These are phyloP conservation scores for Aspergillus fumigatus DNA, from an alignment of 2,329 filamentous ascomycete genomes.

Conservation along the genomic window DNA sequence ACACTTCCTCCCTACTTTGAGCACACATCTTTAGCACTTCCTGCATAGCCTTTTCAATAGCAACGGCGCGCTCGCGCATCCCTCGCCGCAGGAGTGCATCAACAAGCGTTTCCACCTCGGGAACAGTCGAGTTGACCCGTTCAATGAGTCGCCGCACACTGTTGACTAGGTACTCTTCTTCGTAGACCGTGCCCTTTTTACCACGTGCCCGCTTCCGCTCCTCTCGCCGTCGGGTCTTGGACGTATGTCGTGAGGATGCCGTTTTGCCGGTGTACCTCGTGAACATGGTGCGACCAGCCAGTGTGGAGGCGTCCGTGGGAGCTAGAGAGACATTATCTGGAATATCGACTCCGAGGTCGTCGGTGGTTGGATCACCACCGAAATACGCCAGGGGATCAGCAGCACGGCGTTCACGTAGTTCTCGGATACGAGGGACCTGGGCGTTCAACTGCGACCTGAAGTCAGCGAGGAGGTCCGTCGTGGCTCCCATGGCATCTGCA, in stretches of 20 bases:
- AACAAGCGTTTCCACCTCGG: slow-evolving; percentile 70
- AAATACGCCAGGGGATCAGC: slow-evolving; percentile 87
- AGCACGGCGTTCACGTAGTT: slow-evolving; percentile 74
- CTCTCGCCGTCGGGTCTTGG: slow-evolving; percentile 81
- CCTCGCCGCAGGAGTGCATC: slow-evolving; percentile 70
- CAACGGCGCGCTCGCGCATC: slow-evolving; percentile 82
- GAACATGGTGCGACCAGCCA: slow-evolving; percentile 76
- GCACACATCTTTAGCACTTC: slow-evolving; percentile 70
- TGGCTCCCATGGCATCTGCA: slow-evolving; percentile 72
- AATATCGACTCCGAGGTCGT: slow-evolving; percentile 59
- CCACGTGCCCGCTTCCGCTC: slow-evolving; percentile 92
- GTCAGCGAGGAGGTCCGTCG: slow-evolving; percentile 88
- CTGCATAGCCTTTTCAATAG: slow-evolving; percentile 67
- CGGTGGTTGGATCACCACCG: slow-evolving; percentile 63
- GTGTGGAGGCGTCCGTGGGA: slow-evolving; percentile 75
- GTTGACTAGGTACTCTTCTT: slow-evolving; percentile 94
- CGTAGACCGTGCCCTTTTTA: slow-evolving; percentile 95
- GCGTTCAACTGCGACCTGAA: slow-evolving; percentile 80
- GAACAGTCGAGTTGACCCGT: slow-evolving; percentile 66
- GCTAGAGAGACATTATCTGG: slow-evolving; percentile 92
- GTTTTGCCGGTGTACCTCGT: slow-evolving; percentile 68
- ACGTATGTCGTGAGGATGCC: slow-evolving; percentile 64
- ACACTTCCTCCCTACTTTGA: slow-evolving; percentile 67
- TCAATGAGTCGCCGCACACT: slow-evolving; percentile 79
- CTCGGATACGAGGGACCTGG: slow-evolving; percentile 79